These are phyloP conservation scores for Sporormia fimetaria DNA, from an alignment of 495 filamentous ascomycete species.

Conservation along the genomic window DNA sequence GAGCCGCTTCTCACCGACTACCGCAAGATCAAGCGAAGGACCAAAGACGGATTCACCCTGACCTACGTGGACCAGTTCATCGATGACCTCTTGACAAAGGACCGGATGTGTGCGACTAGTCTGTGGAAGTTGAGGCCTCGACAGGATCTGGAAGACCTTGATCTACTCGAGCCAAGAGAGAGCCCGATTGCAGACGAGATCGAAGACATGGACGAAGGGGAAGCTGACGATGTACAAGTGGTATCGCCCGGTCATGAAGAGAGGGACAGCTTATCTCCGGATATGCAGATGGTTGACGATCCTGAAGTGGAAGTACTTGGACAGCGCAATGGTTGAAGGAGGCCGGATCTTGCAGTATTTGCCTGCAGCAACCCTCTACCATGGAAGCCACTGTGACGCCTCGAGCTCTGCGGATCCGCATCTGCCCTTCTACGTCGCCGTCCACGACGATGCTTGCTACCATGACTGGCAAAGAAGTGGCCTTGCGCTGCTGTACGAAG, in stretches of 20 bases:
- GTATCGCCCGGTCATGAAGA: conserved; percentile 1
- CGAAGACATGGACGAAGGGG: conserved; percentile 66
- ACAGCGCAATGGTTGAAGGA: too few relatives aligned
- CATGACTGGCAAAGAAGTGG: too few relatives aligned
- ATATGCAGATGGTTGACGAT: too few relatives aligned
- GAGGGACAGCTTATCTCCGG: conserved; percentile 1
- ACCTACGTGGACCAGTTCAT: conserved; percentile 89
- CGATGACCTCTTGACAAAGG: conserved; percentile 81
- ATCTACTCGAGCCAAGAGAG: conserved; percentile 70
- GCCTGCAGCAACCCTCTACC: too few relatives aligned
- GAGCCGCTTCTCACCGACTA: conserved; percentile 77
- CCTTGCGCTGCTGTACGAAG: too few relatives aligned
- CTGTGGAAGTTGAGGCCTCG: conserved; percentile 82
- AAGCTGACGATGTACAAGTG: conserved; percentile 16
- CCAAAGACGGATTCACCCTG: conserved; percentile 56
- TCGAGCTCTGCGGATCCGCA: too few relatives aligned
- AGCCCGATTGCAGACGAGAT: conserved; percentile 74
- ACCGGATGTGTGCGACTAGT: conserved; percentile 81
- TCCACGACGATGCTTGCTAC: too few relatives aligned
- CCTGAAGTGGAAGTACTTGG: too few relatives aligned
- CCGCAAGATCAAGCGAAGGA: conserved; percentile 67
- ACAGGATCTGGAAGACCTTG: conserved; percentile 78
- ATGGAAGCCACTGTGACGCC: too few relatives aligned
- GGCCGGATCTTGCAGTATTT: too few relatives aligned
- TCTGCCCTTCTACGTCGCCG: too few relatives aligned